Base-by-base conservation (phyloP, 108 stramenopile species). In the Skeletonema grethae region DNA sequence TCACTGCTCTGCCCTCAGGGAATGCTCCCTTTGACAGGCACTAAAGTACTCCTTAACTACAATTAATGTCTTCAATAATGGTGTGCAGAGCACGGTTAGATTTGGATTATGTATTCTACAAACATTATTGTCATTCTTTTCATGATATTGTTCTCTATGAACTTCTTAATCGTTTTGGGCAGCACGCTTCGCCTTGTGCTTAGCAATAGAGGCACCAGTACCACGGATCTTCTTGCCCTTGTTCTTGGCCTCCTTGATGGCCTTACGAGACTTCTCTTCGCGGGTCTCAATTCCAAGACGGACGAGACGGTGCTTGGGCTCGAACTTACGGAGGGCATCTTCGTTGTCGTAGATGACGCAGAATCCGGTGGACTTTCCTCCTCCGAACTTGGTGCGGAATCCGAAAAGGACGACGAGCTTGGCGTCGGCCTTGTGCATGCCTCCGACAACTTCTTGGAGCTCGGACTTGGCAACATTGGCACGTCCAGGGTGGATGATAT, bases 171-270 rank as follows among this genome's bases (percentile, higher is more conserved):
- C 92, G 67, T 77, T 70, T 64, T 82, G 75, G 61, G 92, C 97
- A 69, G 98, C 98, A 87, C 97, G 95, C 91, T 98, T 98, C 45
- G 97, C 97, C 96, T 99, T 99, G 94, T 98, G 98, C 89, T 94
- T 97, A 65, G 97, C 96, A 73, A 97, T 95, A 50, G 92, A 90
- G 63, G 96, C 95, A 63, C 99, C 99, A 25, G 97, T 97, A 85
- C 99, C 99, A 56, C 97, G 91, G 73, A 97, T 75, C 97, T 99
- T 99, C 92, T 92, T 90, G 53, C 85, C 92, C 83, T 96, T 95
- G 86, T 99, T 98, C 97, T 99, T 99, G 70, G 96, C 95, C 82
- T 98, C 98, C 94, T 98, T 98, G 76, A 98, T 97, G 56, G 97
- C 96, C 90, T 98, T 99, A 53, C 99, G 85, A 67, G 93, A 94